phyloP scores from a whole-genome alignment of 805 yeast species.

The Jamesozyma jinghongensis region DNA sequence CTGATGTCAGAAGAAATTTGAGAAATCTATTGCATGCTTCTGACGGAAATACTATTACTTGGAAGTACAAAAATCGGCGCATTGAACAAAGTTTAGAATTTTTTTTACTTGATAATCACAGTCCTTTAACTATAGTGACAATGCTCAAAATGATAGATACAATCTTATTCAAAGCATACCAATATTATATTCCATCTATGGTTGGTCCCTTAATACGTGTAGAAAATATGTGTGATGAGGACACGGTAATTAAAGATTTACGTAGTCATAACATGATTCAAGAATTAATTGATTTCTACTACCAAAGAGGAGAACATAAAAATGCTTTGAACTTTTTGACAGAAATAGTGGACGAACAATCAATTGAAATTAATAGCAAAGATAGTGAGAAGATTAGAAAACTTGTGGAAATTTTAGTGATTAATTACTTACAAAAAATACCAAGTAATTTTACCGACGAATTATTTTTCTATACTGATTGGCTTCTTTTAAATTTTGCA shows the following conservation, averaged over 20 bases:
- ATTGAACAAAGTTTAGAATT: conserved; percentile 21
- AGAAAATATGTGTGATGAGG: conserved; percentile 62
- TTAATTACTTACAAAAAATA: conserved; percentile 52
- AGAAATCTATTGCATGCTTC: conserved; percentile 19
- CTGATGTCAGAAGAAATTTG: conserved; percentile 41
- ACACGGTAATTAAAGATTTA: conserved; percentile 49
- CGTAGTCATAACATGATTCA: conserved; percentile 40
- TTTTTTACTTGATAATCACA: conserved; percentile 25
- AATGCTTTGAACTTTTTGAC: conserved; percentile 58
- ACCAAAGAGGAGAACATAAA: conserved; percentile 48
- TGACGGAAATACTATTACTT: conserved; percentile 9
- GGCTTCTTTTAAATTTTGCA: conserved; percentile 35
- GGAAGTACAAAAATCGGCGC: conserved; percentile 16
- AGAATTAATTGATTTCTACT: conserved; percentile 73
- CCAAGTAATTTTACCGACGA: conserved; percentile 40
- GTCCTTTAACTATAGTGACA: conserved; percentile 30
- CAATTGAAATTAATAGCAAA: background rate
- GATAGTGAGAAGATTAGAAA: conserved; percentile 8
- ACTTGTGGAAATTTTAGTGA: conserved; percentile 15
- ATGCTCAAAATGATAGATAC: conserved; percentile 56
- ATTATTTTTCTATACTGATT: conserved; percentile 46
- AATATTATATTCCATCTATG: conserved; percentile 56
- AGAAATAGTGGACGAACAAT: conserved; percentile 7
- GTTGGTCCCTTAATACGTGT: conserved; percentile 77
- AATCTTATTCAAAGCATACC: conserved; percentile 65